Evolutionary conservation across 1,284 basidiomycete species (phyloP), one percentile per base, ranked within the genome.

Genomic region (Leccinum huronense): DNA sequence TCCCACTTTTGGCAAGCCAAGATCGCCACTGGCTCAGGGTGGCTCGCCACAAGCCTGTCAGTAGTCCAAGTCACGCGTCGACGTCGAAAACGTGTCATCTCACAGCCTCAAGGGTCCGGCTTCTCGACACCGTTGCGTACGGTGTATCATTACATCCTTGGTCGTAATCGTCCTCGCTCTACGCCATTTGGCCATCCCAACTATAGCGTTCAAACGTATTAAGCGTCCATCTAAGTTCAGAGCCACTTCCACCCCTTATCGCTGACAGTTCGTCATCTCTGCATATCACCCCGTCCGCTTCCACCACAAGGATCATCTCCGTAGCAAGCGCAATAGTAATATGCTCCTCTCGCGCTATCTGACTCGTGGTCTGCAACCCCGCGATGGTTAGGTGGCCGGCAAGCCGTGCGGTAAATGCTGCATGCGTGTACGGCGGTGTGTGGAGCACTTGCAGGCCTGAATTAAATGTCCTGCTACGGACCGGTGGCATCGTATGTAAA

Each of bases 391-490:
- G 75, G 55, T 84, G 76, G 1, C 82, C 77, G 1, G 84, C 80
- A 1, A 95, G 78, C 1, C 93, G 85, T 6, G 83, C 78, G 0
- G 87, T 79, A 71, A 96, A 93, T 0, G 87, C 81, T 1, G 80
- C 77, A 48, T 83, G 83, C 0, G 89, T 83, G 76, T 87, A 95
- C 1, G 81, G 80, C 1, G 95, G 93, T 1, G 91, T 94, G 74
- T 97, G 93, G 0, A 98, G 82, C 51, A 98, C 93, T 5, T 82
- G 84, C 3, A 98, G 81, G 0, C 93, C 92, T 0, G 80, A 85
- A 5, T 83, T 76, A 70, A 98, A 90, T 3, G 82, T 84, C 40
- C 93, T 86, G 57, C 83, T 80, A 51, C 80, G 79, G 65, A 98
- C 88, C 0, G 86, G 81, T 0, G 93, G 93, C 11, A 77, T 72